Conservation (phyloP, 2,329 filamentous ascomycete species). For the Monosporascus sp. region DNA sequence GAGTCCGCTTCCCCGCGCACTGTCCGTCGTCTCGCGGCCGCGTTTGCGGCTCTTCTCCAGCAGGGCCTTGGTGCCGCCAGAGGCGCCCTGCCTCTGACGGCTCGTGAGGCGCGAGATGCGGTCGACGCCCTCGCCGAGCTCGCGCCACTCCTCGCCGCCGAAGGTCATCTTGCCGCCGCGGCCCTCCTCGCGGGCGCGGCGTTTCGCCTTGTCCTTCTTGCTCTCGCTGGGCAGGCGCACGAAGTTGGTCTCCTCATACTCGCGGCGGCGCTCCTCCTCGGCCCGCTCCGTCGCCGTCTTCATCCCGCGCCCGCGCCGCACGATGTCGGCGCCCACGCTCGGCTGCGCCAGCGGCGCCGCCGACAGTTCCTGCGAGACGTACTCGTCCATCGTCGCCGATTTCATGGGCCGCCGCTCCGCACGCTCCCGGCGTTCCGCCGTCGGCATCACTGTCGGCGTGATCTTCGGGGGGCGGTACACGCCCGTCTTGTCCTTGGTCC, state of each 20-base stretch:
- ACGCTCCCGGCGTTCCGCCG: constrained; percentile 57
- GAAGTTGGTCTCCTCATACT: constrained; percentile 93
- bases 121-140: constrained; percentile 78
- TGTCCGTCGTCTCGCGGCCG: constrained; percentile 60
- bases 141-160: constrained; percentile 91
- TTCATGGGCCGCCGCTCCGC: constrained; percentile 58
- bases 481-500: constrained; percentile 49
- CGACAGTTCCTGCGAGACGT: constrained; percentile 79
- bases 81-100: constrained; percentile 55
- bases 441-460: constrained; percentile 78
- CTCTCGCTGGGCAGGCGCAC: constrained; percentile 76
- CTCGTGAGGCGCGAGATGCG: constrained; percentile 79
- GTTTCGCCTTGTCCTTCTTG: constrained; percentile 78
- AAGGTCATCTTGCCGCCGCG: constrained; percentile 57
- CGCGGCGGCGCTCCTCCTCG: constrained; percentile 69
- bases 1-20: constrained; percentile 57
- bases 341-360: constrained; percentile 76
- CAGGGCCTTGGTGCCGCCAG: constrained; percentile 52
- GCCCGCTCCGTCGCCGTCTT: constrained; percentile 73
- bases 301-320: constrained; percentile 68
- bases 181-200: constrained; percentile 43
- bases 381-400: constrained; percentile 87
- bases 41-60: constrained; percentile 86
- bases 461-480: constrained; percentile 88
- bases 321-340: constrained; percentile 86